phyloP scores from a whole-genome alignment of 2,329 filamentous ascomycete species.

The Nigrograna mackinnonii region DNA sequence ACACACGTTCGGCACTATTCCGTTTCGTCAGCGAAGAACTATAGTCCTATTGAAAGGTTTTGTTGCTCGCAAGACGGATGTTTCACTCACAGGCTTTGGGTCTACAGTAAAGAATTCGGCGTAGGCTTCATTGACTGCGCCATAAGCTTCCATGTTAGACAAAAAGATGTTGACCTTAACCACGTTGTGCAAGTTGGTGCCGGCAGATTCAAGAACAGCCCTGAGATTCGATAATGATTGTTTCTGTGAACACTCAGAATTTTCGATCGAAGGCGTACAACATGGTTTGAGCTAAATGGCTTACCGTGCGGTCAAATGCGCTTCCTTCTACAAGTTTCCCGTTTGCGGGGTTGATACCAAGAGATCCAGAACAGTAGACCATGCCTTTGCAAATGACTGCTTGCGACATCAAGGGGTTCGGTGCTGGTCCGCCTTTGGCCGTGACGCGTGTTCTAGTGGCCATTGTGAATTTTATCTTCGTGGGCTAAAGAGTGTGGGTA shows the following conservation, averaged over 20 bases:
- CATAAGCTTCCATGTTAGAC: constrained; percentile 30
- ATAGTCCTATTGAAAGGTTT: not conserved
- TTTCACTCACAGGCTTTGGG: constrained; percentile 15
- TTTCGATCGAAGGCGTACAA: not conserved
- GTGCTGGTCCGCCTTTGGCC: not conserved
- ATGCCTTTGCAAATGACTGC: not conserved
- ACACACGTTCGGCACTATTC: not conserved
- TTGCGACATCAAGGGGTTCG: not conserved
- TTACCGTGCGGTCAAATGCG: not conserved
- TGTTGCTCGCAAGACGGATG: too few species aligned
- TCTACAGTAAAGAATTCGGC: constrained; percentile 23
- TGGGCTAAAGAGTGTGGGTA: too few species aligned
- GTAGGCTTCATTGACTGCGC: constrained; percentile 32
- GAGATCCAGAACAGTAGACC: not conserved
- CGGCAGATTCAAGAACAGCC: constrained; percentile 22
- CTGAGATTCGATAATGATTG: not conserved
- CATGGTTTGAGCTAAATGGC: not conserved
- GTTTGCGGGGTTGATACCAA: not conserved
- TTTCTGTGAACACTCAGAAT: not conserved
- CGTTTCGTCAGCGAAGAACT: not conserved
- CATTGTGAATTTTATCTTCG: too few species aligned
- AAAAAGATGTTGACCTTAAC: constrained; percentile 35
- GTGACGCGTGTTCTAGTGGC: too few species aligned
- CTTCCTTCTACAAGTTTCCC: not conserved
- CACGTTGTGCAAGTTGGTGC: constrained; percentile 27